Evolutionary conservation across 805 yeast genomes (phyloP).

Genomic region (Teunomyces atbi): DNA sequence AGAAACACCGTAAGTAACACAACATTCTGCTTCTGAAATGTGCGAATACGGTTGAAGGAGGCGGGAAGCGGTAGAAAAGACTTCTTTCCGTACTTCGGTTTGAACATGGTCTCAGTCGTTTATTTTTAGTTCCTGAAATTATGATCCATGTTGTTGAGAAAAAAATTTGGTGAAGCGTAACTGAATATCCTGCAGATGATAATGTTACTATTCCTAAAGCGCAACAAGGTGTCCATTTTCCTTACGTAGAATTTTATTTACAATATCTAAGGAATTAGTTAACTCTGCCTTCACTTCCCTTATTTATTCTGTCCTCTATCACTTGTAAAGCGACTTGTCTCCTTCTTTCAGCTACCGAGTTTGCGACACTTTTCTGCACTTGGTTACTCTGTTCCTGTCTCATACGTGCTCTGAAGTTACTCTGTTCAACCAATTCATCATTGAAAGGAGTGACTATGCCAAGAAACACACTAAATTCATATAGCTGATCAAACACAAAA

Average conservation of each 20-base stretch:
- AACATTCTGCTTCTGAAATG: slow-evolving; percentile 14
- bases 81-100: slow-evolving; percentile 25
- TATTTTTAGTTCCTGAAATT: slow-evolving; percentile 1
- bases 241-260: neutral
- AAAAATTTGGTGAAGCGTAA: neutral
- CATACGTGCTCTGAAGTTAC: slow-evolving; percentile 69
- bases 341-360: slow-evolving; percentile 67
- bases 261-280: neutral
- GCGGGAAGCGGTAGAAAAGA: slow-evolving; percentile 31
- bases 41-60: slow-evolving; percentile 18
- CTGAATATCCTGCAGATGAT: neutral
- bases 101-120: slow-evolving; percentile 16
- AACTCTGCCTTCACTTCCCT: slow-evolving; percentile 10
- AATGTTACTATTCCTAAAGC: neutral
- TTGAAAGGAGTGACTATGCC: slow-evolving; percentile 62
- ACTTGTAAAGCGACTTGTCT: slow-evolving; percentile 76
- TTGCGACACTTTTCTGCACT: slow-evolving; percentile 35
- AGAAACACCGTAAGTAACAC: slow-evolving; percentile 12
- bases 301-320: slow-evolving; percentile 59
- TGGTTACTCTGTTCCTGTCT: slow-evolving; percentile 51
- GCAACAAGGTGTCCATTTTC: neutral
- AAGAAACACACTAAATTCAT: slow-evolving; percentile 38
- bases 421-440: slow-evolving; percentile 66
- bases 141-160: slow-evolving; percentile 3
- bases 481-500: slow-evolving; percentile 44